Evolutionary conservation across 345 rosid species (phyloP).

Genomic region (Carallia pectinifolia): DNA sequence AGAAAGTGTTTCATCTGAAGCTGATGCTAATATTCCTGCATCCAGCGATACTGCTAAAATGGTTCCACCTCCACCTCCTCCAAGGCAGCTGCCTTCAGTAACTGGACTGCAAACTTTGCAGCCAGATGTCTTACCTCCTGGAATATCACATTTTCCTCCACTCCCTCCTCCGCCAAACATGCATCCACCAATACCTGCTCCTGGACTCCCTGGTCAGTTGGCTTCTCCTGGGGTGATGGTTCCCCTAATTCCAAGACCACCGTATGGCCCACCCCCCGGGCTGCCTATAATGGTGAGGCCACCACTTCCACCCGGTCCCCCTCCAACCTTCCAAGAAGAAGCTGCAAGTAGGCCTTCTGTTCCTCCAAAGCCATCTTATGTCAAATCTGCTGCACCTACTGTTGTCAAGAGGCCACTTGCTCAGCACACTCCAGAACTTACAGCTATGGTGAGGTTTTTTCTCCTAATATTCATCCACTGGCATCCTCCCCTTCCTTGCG

Average conservation of each 20-base stretch:
- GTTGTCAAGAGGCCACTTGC: constrained; percentile 96
- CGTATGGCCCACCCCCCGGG: constrained; percentile 83
- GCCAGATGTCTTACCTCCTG: constrained; percentile 64
- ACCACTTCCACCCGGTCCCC: constrained; percentile 97
- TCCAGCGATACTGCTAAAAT: constrained; percentile 43
- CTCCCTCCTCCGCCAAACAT: constrained; percentile 79
- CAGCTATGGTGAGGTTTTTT: constrained; percentile 70
- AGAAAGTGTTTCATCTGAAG: constrained; percentile 45
- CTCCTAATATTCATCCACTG: not conserved
- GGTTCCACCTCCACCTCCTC: constrained; percentile 90
- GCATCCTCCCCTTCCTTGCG: not conserved
- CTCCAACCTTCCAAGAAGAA: constrained; percentile 58
- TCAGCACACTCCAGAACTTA: constrained; percentile 96
- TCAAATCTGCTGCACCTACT: constrained; percentile 97
- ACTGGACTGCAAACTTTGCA: constrained; percentile 52
- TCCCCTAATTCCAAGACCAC: constrained; percentile 75
- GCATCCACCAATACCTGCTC: constrained; percentile 45
- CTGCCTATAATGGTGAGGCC: constrained; percentile 93
- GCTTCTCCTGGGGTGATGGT: constrained; percentile 64
- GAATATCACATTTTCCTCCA: constrained; percentile 68
- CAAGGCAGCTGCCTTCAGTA: constrained; percentile 52
- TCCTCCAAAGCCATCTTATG: constrained; percentile 86
- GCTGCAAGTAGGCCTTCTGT: constrained; percentile 45
- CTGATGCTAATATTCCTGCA: constrained; percentile 42
- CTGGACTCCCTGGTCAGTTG: constrained; percentile 50